phyloP scores from a whole-genome alignment of 768 basidiomycete genomes.

The Rhizopogon sp. region DNA sequence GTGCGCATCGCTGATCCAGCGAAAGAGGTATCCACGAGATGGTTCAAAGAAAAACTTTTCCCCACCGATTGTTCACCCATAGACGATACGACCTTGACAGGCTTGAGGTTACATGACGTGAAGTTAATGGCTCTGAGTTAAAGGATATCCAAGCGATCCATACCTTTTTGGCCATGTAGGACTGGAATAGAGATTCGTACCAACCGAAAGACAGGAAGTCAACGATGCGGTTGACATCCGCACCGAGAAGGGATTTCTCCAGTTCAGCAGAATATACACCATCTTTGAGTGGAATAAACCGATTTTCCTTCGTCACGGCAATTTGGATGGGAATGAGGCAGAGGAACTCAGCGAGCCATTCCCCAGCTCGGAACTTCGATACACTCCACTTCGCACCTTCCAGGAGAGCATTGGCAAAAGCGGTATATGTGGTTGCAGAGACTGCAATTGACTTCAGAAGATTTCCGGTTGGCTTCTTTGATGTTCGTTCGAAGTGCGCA shows the following conservation, averaged over 20 bases:
- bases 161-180: constrained; percentile 56
- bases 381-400: constrained; percentile 17
- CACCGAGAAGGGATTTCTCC: constrained; percentile 52
- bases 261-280: constrained; percentile 45
- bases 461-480: constrained; percentile 48
- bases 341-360: constrained; percentile 58
- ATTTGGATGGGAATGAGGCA: constrained; percentile 65
- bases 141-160: background rate
- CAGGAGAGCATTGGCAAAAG: constrained; percentile 18
- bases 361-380: constrained; percentile 43
- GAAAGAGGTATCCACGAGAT: constrained; percentile 60
- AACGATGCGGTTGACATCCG: constrained; percentile 53
- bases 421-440: constrained; percentile 22
- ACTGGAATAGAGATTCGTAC: constrained; percentile 62
- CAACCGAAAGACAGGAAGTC: constrained; percentile 54
- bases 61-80: constrained; percentile 70
- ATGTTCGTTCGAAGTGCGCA: constrained; percentile 39
- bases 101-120: constrained; percentile 26
- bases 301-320: constrained; percentile 53
- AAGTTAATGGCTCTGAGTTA: background rate
- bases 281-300: constrained; percentile 58
- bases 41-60: constrained; percentile 55
- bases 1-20: constrained; percentile 65
- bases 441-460: constrained; percentile 35
- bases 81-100: constrained; percentile 60